Conservation (phyloP, 495 filamentous ascomycete species). For the Aspergillus haitiensis region DNA sequence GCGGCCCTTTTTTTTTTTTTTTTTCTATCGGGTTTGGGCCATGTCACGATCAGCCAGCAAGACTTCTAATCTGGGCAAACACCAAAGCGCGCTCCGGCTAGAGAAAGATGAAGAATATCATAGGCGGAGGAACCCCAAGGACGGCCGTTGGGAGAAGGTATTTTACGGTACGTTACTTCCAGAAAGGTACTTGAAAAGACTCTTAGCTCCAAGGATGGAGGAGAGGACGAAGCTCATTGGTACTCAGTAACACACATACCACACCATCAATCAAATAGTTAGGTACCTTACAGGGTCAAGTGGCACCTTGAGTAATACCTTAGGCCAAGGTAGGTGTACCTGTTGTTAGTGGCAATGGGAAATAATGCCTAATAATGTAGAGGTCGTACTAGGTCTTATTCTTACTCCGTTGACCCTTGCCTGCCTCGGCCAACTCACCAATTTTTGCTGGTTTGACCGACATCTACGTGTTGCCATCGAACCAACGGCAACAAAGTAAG, state of each 20-base stretch:
- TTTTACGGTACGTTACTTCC: conserved; percentile 20
- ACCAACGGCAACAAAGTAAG: too few species aligned
- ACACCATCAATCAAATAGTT: not conserved
- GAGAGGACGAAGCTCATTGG: conserved; percentile 31
- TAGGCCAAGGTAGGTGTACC: too few species aligned
- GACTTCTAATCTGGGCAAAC: conserved; percentile 2
- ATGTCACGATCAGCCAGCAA: conserved; percentile 24
- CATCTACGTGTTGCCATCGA: conserved; percentile 12
- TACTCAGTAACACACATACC: not conserved
- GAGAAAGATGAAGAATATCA: conserved; percentile 15
- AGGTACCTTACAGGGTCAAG: too few species aligned
- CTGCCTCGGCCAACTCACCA: conserved; percentile 8
- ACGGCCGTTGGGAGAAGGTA: conserved; percentile 19
- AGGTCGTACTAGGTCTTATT: not conserved
- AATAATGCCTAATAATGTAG: too few species aligned
- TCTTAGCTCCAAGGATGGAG: not conserved
- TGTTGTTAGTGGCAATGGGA: too few species aligned
- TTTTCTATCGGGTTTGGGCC: conserved; percentile 21
- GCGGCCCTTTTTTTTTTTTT: conserved; percentile 20
- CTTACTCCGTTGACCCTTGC: conserved; percentile 4
- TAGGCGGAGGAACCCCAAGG: conserved; percentile 14
- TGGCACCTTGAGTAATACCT: too few species aligned
- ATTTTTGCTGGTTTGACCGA: conserved; percentile 18
- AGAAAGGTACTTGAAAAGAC: conserved; percentile 1
- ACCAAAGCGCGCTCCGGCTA: conserved; percentile 3